Evolutionary conservation across 2,329 filamentous ascomycete species (phyloP).

Genomic region (Cordyceps tenuipes): DNA sequence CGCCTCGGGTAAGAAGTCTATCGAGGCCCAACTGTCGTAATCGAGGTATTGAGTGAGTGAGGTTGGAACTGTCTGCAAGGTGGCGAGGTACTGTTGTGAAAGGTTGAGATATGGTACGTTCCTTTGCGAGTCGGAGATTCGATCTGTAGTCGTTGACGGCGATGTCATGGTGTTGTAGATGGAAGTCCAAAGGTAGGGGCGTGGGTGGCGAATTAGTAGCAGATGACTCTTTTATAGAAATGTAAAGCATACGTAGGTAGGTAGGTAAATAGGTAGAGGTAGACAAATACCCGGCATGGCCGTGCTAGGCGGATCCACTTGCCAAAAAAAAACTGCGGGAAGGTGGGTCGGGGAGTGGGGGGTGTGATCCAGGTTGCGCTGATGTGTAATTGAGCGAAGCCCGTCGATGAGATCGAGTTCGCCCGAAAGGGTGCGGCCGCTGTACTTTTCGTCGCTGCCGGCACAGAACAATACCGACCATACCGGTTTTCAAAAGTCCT

Average conservation of each 20-base stretch:
- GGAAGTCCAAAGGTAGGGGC: slow-evolving; percentile 4
- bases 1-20: background rate
- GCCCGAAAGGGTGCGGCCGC: slow-evolving; percentile 1
- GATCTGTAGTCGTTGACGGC: background rate
- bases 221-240: slow-evolving; percentile 8
- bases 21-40: slow-evolving; percentile 3
- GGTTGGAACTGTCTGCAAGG: background rate
- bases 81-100: background rate
- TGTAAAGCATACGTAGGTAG: background rate
- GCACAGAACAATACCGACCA: background rate
- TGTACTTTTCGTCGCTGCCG: slow-evolving; percentile 2
- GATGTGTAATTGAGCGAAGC: slow-evolving; percentile 2
- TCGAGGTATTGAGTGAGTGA: background rate
- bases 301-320: slow-evolving; percentile 2
- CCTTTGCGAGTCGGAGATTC: background rate
- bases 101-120: background rate
- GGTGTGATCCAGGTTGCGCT: background rate
- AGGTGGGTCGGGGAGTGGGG: background rate
- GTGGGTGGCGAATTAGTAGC: slow-evolving; percentile 10
- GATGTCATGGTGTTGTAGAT: slow-evolving; percentile 9
- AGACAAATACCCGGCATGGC: slow-evolving; percentile 1
- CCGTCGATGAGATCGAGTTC: slow-evolving; percentile 10
- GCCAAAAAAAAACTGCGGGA: background rate
- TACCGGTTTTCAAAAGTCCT: background rate
- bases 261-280: no score